Evolutionary conservation across 129 eudicot genomes (phyloP), one percentile per base, ranked within the genome.

Genomic region (Chrysanthemum makinoi): DNA sequence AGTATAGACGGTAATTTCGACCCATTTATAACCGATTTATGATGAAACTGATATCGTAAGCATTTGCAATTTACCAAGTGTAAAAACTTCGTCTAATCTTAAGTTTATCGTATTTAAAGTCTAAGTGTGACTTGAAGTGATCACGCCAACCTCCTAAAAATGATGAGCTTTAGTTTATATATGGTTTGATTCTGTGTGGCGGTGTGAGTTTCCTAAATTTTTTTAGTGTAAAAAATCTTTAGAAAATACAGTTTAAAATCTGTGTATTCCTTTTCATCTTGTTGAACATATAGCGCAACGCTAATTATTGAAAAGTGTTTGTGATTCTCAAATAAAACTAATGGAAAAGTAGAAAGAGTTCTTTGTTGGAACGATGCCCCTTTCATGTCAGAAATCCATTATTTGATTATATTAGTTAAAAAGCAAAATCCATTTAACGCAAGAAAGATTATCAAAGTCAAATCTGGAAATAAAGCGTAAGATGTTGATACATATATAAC

Each of bases 371-470:
- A 39, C 62, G 67, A 73, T 76, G 15, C 68, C 74, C 82, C 78
- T 80, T 80, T 67, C 64, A 80, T 80, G 85, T 80, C 88, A 84
- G 53, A 59, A 47, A 55, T 80, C 85, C 88, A 79, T 80, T 72
- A 77, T 66, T 63, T 70, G 81, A 77, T 67, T 77, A 61, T 63
- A 70, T 53, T 77, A 77, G 57, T 67, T 81, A 67, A 43, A 67
- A 79, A 68, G 83, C 54, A 67, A 62, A 67, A 44, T 68, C 79
- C 66, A 68, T 80, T 80, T 73, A 74, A 60, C 69, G 44, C 62
- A 72, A 70, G 24, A 55, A 70, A 70, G 67, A 77, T 70, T 46
- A 77, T 48, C 67, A 63, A 77, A 70, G 81, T 70, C 77, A 70
- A 77, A 70, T 63, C 66, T 17, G 11, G 35, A 11, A 62, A 53